A percentile compares a stretch with the other conserved stretches of the same genome.
These are phyloP conservation scores for Diatrype stigma DNA, from an alignment of 2,329 filamentous ascomycete species.

Conservation along the genomic window DNA sequence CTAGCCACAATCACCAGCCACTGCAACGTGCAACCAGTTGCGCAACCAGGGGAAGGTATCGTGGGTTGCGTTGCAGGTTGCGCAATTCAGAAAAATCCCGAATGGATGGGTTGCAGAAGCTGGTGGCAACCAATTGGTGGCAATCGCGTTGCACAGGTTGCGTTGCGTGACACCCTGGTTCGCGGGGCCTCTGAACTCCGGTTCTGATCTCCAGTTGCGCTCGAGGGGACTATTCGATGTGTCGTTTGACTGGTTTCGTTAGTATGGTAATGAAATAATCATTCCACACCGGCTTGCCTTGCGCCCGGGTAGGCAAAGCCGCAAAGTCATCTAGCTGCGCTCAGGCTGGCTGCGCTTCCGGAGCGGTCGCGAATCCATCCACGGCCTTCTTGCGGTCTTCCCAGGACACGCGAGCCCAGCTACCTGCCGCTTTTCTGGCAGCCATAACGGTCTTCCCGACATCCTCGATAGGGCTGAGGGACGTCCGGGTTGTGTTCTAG, in stretches of 20 bases:
- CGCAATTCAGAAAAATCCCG: too few species aligned
- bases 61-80: too few species aligned
- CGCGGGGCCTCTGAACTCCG: background rate
- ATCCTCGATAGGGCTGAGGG: conserved; percentile 43
- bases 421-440: conserved; percentile 41
- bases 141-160: too few species aligned
- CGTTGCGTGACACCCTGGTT: too few species aligned
- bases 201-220: background rate
- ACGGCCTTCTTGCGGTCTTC: conserved; percentile 25
- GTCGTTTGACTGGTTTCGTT: too few species aligned
- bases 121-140: too few species aligned
- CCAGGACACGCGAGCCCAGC: conserved; percentile 37
- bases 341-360: conserved; percentile 8
- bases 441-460: conserved; percentile 46
- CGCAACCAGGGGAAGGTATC: too few species aligned
- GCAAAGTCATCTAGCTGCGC: conserved; percentile 8
- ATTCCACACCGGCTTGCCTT: conserved; percentile 11
- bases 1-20: too few species aligned
- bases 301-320: conserved; percentile 10
- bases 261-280: too few species aligned
- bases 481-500: conserved; percentile 45
- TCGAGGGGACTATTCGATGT: background rate
- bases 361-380: conserved; percentile 14
- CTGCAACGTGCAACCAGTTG: too few species aligned
- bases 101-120: too few species aligned